Evolutionary conservation across 768 basidiomycete species (phyloP).

Genomic region (Trametes cinnabarina): DNA sequence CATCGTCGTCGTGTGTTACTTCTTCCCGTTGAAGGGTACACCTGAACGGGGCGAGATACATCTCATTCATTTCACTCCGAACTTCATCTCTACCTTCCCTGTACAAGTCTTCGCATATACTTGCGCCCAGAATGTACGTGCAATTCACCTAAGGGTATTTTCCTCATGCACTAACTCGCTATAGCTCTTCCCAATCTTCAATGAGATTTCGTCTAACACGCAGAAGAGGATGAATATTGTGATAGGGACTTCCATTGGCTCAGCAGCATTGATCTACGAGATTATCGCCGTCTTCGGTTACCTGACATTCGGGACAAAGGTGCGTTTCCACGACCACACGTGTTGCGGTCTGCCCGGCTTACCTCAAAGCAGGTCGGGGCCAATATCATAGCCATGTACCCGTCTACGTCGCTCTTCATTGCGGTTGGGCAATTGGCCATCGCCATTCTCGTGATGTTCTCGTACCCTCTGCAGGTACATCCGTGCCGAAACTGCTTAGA

Average conservation of each 20-base stretch:
- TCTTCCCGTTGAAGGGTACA: constrained; percentile 67
- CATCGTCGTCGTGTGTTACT: constrained; percentile 80
- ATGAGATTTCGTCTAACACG: constrained; percentile 80
- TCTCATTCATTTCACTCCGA: constrained; percentile 70
- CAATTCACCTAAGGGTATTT: neutral
- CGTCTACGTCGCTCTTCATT: constrained; percentile 86
- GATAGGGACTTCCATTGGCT: constrained; percentile 83
- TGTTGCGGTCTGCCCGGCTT: neutral
- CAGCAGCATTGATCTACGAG: constrained; percentile 82
- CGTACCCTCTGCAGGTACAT: constrained; percentile 92
- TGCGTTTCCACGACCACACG: constrained; percentile 30
- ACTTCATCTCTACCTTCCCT: constrained; percentile 82
- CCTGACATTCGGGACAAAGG: constrained; percentile 88
- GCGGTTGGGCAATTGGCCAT: constrained; percentile 93
- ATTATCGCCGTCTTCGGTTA: constrained; percentile 88
- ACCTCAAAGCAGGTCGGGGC: constrained; percentile 61
- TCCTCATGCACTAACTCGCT: neutral
- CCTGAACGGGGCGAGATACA: constrained; percentile 63
- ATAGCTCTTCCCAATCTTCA: constrained; percentile 91
- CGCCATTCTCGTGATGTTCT: constrained; percentile 84
- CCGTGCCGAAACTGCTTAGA: constrained; percentile 91
- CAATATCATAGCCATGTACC: constrained; percentile 95
- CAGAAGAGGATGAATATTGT: constrained; percentile 86
- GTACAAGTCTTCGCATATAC: constrained; percentile 94
- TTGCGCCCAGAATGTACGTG: constrained; percentile 85